Percentiles rank a stretch among this genome's conserved stretches.
phyloP scores from a whole-genome alignment of 805 yeast genomes.

The Martiniozyma abietophila region DNA sequence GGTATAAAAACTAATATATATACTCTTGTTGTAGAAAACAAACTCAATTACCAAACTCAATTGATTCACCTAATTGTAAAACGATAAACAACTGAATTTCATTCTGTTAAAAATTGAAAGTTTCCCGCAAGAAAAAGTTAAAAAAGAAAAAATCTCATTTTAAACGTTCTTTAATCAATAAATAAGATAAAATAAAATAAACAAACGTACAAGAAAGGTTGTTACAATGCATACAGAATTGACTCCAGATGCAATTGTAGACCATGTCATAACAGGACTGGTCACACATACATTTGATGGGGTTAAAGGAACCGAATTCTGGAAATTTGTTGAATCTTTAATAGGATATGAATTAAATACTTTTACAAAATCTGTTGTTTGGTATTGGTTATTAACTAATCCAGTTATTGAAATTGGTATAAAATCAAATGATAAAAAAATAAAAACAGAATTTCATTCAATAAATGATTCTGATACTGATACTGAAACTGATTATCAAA shows the following conservation, averaged over 20 bases:
- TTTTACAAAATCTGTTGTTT: constrained; percentile 25
- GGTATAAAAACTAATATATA: too few relatives aligned
- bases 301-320: constrained; percentile 23
- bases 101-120: too few relatives aligned
- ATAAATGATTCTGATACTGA: not conserved
- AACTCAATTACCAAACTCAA: too few relatives aligned
- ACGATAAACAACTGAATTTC: too few relatives aligned
- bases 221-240: too few relatives aligned
- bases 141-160: too few relatives aligned
- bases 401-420: constrained; percentile 17
- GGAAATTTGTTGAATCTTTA: constrained; percentile 22
- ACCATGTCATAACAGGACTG: constrained; percentile 25
- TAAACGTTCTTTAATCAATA: too few relatives aligned
- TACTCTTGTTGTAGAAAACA: too few relatives aligned
- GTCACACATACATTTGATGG: constrained; percentile 29
- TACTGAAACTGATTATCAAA: constrained; percentile 1
- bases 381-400: constrained; percentile 30
- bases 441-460: not conserved
- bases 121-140: too few relatives aligned
- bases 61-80: too few relatives aligned
- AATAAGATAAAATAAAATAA: too few relatives aligned
- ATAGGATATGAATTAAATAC: constrained; percentile 20
- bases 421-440: constrained; percentile 1
- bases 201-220: too few relatives aligned
- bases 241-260: constrained; percentile 31